Conservation (phyloP, 2,329 filamentous ascomycete species). For the Gremmenia infestans region DNA sequence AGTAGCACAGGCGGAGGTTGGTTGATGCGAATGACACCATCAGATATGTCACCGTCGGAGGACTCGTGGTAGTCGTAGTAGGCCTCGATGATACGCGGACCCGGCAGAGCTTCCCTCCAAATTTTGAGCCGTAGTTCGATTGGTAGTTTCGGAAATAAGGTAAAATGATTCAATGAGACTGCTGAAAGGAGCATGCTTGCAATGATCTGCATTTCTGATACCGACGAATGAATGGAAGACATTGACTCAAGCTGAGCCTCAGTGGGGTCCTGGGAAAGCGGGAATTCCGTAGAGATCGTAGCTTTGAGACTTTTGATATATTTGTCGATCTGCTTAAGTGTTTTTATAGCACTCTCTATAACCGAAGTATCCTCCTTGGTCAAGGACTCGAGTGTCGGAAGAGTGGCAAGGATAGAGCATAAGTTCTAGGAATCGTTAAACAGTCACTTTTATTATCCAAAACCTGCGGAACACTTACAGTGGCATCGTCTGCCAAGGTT, state of each 20-base stretch:
- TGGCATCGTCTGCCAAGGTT: too few relatives aligned
- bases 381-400: background rate
- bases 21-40: background rate
- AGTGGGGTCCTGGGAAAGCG: background rate
- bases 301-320: background rate
- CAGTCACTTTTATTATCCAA: too few relatives aligned
- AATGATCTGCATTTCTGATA: background rate
- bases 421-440: background rate
- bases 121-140: constrained; percentile 31
- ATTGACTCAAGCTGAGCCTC: background rate
- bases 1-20: background rate
- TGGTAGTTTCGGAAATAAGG: constrained; percentile 3
- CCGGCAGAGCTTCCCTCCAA: constrained; percentile 16
- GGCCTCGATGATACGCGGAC: background rate
- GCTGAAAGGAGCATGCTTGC: background rate
- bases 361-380: background rate
- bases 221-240: background rate
- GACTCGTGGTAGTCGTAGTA: background rate
- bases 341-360: background rate
- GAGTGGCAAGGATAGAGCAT: background rate
- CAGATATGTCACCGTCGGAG: background rate
- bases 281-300: background rate
- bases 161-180: background rate
- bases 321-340: background rate
- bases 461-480: too few relatives aligned